phyloP scores from a whole-genome alignment of 176 grass and related monocot species.

The Areca catechu region DNA sequence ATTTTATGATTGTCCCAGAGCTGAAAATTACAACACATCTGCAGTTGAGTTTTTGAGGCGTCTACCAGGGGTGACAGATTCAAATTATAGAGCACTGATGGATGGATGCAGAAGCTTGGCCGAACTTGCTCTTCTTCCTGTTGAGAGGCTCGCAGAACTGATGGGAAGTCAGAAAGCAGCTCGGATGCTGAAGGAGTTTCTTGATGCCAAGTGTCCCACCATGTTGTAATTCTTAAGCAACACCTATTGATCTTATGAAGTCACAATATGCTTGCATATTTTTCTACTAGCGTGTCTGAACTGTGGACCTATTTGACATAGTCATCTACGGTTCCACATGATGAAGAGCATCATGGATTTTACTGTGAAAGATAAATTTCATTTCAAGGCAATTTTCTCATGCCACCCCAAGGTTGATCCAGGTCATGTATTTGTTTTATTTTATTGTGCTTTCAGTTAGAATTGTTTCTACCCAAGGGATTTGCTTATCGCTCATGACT shows the following conservation, averaged over 20 bases:
- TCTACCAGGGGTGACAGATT: slow-evolving; percentile 86
- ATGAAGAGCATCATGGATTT: no score
- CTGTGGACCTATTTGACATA: no score
- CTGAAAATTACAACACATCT: slow-evolving; percentile 93
- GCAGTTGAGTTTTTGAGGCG: slow-evolving; percentile 86
- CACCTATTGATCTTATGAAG: not conserved
- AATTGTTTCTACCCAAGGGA: no score
- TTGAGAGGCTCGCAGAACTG: slow-evolving; percentile 60
- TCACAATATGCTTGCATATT: not conserved
- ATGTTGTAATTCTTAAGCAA: slow-evolving; percentile 30
- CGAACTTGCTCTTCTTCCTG: slow-evolving; percentile 66
- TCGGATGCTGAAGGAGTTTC: slow-evolving; percentile 74
- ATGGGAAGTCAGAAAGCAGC: slow-evolving; percentile 80
- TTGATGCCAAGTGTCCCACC: slow-evolving; percentile 89
- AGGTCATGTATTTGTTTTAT: no score
- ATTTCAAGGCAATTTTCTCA: no score
- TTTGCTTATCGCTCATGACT: no score
- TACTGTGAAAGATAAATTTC: no score
- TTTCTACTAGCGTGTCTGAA: no score
- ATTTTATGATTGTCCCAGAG: slow-evolving; percentile 24
- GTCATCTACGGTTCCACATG: no score
- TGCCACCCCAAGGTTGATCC: no score
- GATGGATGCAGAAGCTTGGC: slow-evolving; percentile 73
- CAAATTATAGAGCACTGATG: slow-evolving; percentile 76
- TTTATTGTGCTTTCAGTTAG: no score